Evolutionary conservation across 768 basidiomycete species (phyloP), one percentile per base, ranked within the genome.

Genomic region (Xerocomus brunneocitrinus): DNA sequence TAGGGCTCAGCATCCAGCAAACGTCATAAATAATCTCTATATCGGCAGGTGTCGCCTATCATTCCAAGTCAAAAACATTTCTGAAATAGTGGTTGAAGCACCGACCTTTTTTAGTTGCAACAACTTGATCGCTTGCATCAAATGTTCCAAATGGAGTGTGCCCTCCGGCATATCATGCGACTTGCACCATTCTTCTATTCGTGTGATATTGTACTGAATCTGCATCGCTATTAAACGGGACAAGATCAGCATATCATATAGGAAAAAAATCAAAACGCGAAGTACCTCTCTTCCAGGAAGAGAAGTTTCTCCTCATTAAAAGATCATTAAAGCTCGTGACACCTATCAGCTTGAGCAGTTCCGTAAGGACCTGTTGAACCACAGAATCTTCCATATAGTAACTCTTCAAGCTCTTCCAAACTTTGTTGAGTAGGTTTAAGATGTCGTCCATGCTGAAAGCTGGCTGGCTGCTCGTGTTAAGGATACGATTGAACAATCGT

Each of bases 101-200:
- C 75, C 24, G 50, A 87, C 93, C 82, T 99, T 99, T 77, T 98
- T 99, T 65, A 99, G 76, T 71, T 99, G 97, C 25, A 99, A 77
- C 50, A 99, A 74, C 73, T 99, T 98, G 64, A 97, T 98, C 51
- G 97, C 97, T 76, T 99, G 97, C 93, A 98, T 97, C 73, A 99
- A 79, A 73, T 98, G 95, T 72, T 99, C 97, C 51, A 99, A 78
- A 69, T 98, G 97, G 28, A 99, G 78, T 16, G 92, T 91, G 8
- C 97, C 97, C 69, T 99, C 97, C 1, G 95, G 97, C 93, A 99
- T 98, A 67, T 97, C 93, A 66, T 98, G 97, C 25, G 97, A 95
- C 74, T 99, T 98, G 78, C 97, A 99, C 97, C 97, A 98, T 73
- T 98, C 95, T 64, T 95, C 92, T 64, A 95, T 89, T 27, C 90